phyloP scores from a whole-genome alignment of 306 rosid genomes.

The Ceratonia siliqua region DNA sequence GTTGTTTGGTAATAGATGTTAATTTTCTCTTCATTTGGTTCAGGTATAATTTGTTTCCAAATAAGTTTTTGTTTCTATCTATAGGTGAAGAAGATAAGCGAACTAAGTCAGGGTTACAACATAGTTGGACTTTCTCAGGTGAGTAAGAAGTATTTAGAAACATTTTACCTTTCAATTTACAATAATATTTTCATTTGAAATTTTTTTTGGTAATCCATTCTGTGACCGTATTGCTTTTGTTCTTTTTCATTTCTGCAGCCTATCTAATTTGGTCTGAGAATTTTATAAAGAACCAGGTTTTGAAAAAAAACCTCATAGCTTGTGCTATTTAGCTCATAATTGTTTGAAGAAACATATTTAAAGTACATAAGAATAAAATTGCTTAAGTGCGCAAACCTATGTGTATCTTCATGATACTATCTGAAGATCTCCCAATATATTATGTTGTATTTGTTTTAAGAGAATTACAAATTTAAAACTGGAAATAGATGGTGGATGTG shows the following conservation, averaged over 20 bases:
- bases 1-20: constrained; percentile 37
- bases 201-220: neutral
- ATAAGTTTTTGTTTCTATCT: constrained; percentile 29
- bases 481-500: neutral
- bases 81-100: constrained; percentile 77
- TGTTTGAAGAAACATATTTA: neutral
- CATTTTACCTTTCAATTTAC: neutral
- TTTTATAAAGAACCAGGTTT: neutral
- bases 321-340: neutral
- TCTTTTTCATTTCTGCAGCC: neutral
- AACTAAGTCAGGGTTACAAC: constrained; percentile 75
- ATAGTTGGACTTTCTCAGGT: constrained; percentile 97
- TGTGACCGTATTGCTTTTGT: neutral
- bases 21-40: constrained; percentile 21
- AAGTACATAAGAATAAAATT: neutral
- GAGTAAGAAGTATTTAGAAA: constrained; percentile 20
- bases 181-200: neutral
- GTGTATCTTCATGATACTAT: neutral
- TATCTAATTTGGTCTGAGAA: neutral
- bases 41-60: constrained; percentile 24
- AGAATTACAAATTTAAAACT: neutral
- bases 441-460: neutral
- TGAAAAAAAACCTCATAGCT: neutral
- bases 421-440: neutral
- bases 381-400: constrained; percentile 17